Conservation (phyloP, 2,329 filamentous ascomycete species). For the Lomentospora prolificans region DNA sequence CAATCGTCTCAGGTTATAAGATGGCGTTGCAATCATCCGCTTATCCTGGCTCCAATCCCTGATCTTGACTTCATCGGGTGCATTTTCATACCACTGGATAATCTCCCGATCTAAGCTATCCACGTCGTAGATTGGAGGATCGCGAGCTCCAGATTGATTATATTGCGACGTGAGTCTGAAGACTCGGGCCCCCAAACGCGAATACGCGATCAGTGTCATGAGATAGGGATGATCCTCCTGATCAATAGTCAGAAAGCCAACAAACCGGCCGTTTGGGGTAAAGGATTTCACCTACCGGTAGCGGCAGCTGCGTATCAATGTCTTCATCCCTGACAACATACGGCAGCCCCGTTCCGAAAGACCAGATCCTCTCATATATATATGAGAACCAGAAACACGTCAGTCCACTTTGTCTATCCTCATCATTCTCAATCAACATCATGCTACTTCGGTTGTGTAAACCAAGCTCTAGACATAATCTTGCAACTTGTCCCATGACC, state of each 20-base stretch:
- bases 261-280: too few species aligned
- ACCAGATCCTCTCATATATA: constrained; percentile 77
- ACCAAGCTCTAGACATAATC: constrained; percentile 71
- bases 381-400: constrained; percentile 82
- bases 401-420: constrained; percentile 57
- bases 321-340: constrained; percentile 79
- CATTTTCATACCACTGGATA: constrained; percentile 72
- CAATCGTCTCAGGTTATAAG: constrained; percentile 60
- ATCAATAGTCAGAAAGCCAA: constrained; percentile 13
- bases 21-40: constrained; percentile 43
- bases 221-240: constrained; percentile 58
- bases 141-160: constrained; percentile 48
- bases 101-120: constrained; percentile 75
- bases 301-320: constrained; percentile 68
- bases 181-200: constrained; percentile 72
- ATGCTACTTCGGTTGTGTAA: constrained; percentile 73
- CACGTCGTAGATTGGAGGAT: constrained; percentile 64
- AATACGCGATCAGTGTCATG: constrained; percentile 76
- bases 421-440: constrained; percentile 56
- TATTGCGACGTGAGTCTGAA: constrained; percentile 72
- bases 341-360: constrained; percentile 79
- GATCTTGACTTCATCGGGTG: constrained; percentile 51
- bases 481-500: constrained; percentile 70
- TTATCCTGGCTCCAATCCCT: constrained; percentile 49
- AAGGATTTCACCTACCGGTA: constrained; percentile 60